phyloP scores from a whole-genome alignment of 176 grass and related monocot genomes.

The Oryza glumipatula region DNA sequence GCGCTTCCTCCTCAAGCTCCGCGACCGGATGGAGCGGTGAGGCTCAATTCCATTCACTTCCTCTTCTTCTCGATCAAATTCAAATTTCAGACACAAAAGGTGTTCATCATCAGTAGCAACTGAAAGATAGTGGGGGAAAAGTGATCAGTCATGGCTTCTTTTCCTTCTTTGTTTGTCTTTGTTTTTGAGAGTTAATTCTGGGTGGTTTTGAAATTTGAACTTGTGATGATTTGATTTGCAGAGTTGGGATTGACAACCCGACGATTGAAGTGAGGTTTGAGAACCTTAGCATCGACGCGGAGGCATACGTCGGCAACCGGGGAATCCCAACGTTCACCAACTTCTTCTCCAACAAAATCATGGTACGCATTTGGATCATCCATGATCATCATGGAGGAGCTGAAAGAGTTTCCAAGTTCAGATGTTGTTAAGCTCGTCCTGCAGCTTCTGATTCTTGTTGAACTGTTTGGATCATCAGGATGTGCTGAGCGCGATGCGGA shows the following conservation, averaged over 20 bases:
- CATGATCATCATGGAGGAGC: neutral
- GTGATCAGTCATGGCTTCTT: neutral
- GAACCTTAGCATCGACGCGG: conserved; percentile 72
- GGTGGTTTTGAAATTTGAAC: neutral
- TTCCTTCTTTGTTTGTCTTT: neutral
- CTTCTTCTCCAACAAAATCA: conserved; percentile 88
- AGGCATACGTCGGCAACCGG: conserved; percentile 85
- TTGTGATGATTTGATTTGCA: conserved; percentile 15
- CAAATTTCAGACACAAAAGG: neutral
- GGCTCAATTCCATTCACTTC: neutral
- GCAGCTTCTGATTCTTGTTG: conserved; percentile 38
- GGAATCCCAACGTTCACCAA: conserved; percentile 86
- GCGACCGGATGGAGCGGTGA: conserved; percentile 86
- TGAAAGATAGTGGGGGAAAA: too few relatives aligned
- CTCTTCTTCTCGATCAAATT: neutral
- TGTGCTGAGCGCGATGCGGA: conserved; percentile 63
- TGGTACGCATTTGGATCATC: conserved; percentile 44
- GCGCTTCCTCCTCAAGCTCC: conserved; percentile 87
- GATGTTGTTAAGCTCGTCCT: neutral
- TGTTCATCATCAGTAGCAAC: neutral
- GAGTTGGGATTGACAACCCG: conserved; percentile 90
- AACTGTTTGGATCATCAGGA: conserved; percentile 44
- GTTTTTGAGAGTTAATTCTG: neutral
- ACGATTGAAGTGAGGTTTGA: conserved; percentile 93
- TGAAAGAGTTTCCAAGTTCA: neutral